Percentiles rank a stretch among this genome's conserved stretches.
Conservation (phyloP, 148 eudicot genomes). For the Vaccinium corymbosum region DNA sequence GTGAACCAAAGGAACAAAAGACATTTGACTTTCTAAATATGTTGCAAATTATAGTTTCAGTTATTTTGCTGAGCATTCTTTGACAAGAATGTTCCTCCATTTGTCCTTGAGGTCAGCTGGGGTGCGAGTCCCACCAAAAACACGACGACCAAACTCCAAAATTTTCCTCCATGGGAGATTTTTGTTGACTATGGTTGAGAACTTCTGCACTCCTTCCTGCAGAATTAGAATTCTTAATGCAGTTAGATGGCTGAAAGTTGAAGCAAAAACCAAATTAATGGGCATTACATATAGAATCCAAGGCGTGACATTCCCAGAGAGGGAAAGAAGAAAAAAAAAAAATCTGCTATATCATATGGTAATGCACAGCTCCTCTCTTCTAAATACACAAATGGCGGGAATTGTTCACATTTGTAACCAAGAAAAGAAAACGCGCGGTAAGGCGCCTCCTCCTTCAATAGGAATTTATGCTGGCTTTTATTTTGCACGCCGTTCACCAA, state of each 20-base stretch:
- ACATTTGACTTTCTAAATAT: background rate
- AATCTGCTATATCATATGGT: background rate
- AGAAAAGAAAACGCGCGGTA: background rate
- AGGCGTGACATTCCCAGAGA: background rate
- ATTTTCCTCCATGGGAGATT: conserved; percentile 71
- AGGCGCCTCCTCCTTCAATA: too few species aligned
- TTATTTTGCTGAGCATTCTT: conserved; percentile 1
- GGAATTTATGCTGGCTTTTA: too few species aligned
- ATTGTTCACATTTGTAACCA: background rate
- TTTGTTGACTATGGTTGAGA: conserved; percentile 32
- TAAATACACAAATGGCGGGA: background rate
- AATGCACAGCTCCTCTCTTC: background rate
- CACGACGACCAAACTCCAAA: conserved; percentile 52
- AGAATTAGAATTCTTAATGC: conserved; percentile 14
- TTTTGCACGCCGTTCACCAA: too few species aligned
- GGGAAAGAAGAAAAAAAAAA: too few species aligned
- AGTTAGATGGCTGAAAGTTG: background rate
- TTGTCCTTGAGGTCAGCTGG: conserved; percentile 69
- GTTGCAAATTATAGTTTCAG: background rate
- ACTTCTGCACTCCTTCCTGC: conserved; percentile 62
- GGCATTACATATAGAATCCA: background rate
- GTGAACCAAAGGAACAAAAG: background rate
- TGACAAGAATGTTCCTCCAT: conserved; percentile 43
- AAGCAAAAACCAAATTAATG: background rate
- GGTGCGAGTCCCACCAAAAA: conserved; percentile 57